A percentile compares a stretch with the other conserved stretches of the same genome.
Evolutionary conservation across 2,329 filamentous ascomycete genomes (phyloP).

Genomic region (Colletotrichum abscissum): DNA sequence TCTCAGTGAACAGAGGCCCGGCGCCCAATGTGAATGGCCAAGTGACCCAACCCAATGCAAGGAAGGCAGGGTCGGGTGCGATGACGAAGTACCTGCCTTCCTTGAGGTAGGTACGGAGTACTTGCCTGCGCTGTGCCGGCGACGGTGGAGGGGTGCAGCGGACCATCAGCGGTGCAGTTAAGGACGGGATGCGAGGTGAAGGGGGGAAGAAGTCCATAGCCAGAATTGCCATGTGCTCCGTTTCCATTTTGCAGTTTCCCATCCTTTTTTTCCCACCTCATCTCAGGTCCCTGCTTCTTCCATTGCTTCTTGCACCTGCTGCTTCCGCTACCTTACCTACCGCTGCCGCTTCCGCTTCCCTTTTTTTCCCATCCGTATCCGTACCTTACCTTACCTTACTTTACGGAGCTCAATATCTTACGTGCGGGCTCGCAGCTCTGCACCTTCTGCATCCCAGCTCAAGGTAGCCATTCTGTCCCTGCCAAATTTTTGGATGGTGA

Average conservation of each 20-base stretch:
- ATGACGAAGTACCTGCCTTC: neutral
- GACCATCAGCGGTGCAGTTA: too few species aligned
- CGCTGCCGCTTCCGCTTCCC: neutral
- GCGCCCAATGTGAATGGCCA: too few species aligned
- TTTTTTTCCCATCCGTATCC: too few species aligned
- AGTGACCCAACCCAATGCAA: neutral
- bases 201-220: slow-evolving; percentile 17
- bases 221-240: slow-evolving; percentile 34
- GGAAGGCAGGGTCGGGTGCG: neutral
- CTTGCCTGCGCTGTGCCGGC: neutral
- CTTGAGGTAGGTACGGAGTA: too few species aligned
- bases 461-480: neutral
- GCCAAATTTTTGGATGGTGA: neutral
- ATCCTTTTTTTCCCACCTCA: slow-evolving; percentile 7
- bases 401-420: too few species aligned
- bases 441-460: too few species aligned
- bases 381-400: too few species aligned
- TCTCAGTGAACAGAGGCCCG: neutral
- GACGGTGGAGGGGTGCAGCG: neutral
- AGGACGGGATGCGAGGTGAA: too few species aligned
- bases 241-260: slow-evolving; percentile 36
- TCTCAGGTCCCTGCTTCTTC: slow-evolving; percentile 2
- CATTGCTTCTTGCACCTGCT: too few species aligned
- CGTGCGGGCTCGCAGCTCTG: too few species aligned
- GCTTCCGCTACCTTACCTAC: neutral